Evolutionary conservation across 192 early-diverging fungal genomes (phyloP), one percentile per base, ranked within the genome.

Genomic region (Linnemannia zychae): DNA sequence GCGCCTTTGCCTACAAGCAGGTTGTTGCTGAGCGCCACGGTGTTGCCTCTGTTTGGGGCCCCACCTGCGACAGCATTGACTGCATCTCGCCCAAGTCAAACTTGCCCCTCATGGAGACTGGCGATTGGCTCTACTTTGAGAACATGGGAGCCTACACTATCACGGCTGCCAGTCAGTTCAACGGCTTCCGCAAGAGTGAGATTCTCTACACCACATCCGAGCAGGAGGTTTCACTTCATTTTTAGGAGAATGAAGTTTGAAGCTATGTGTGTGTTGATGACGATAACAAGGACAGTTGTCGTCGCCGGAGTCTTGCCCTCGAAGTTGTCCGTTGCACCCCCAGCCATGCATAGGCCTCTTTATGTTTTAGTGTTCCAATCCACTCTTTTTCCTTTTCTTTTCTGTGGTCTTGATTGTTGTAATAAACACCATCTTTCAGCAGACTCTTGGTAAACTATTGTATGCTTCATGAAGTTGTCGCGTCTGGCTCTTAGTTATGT

Each of bases 1-100:
- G 66, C 20, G 63, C 52, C 3, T 90, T 86, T 49, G 7, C 73
- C n/a, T 86, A 79, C 86, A 76, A 76, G 48, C 75, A 63, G 20
- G 46, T 31, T 18, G 60, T 82, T 33, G 28, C 49, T 49, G 91
- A 91, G 71, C 72, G 73, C 7, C 88, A 90, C 72, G 95, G 89
- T 84, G 84, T 82, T 3, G 94, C 94, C 90, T 93, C 92, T 80
- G 89, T 98, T 68, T 99, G 97, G 97, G 98, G 98, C 34, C 98
- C 97, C 40, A 99, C 98, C 48, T 99, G 98, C 88, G 98, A 99
- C 90, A 98, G 97, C 22, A 97, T 99, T 75, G 98, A 99, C 91
- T 97, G 95, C 87, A 93, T 99, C 72, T 92, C 90, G 78, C 88
- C 92, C 34, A 87, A 91, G 33, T 86, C 88, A 16, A 80, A 69